Evolutionary conservation across 1,284 basidiomycete genomes (phyloP), one percentile per base, ranked within the genome.

Genomic region (Sphaerobolus stellatus): DNA sequence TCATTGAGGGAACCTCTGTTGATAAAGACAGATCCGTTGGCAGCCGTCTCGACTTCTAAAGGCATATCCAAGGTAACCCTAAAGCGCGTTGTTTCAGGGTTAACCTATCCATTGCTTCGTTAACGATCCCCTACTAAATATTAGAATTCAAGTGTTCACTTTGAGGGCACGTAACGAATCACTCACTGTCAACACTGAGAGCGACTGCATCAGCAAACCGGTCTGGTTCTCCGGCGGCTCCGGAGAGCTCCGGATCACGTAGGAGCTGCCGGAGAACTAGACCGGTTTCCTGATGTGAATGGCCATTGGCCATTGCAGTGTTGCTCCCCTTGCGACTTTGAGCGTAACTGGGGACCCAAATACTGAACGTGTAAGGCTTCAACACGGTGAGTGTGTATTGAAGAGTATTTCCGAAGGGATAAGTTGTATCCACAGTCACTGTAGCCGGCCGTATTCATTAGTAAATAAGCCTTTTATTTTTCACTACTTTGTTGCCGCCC

Each of bases 361-460:
- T 28, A 20, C 24, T 47, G 45, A 47, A 47, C 20, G 24, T 13
- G 5, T 28, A 47, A 7, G 45, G 25, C 31, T 47, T 47, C 14
- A 3, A 47, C 2, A 29, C 45, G 9, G 28, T 14, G 14, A 47
- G 27, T n/a, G 24, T 5, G 25, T 47, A 47, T 30, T 47, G 27
- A 20, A 47, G 45, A 20, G 22, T 30, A 14, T 24, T n/a, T 14
- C 45, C 45, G 20, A 47, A 47, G 28, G 45, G 45, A 47, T 47
- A 47, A 25, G 31, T 16, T 11, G 45, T 47, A 28, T 47, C 45
- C 22, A 47, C 45, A 25, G 45, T 47, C 13, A 47, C 45, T 47
- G 14, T 14, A 25, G n/a, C 14, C 20, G 14, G 45, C n/a, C n/a
- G n/a, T n/a, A n/a, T n/a, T n/a, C n/a, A n/a, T n/a, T n/a, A n/a